phyloP scores from a whole-genome alignment of 148 eudicot species.

The Vaccinium vitisidaea region DNA sequence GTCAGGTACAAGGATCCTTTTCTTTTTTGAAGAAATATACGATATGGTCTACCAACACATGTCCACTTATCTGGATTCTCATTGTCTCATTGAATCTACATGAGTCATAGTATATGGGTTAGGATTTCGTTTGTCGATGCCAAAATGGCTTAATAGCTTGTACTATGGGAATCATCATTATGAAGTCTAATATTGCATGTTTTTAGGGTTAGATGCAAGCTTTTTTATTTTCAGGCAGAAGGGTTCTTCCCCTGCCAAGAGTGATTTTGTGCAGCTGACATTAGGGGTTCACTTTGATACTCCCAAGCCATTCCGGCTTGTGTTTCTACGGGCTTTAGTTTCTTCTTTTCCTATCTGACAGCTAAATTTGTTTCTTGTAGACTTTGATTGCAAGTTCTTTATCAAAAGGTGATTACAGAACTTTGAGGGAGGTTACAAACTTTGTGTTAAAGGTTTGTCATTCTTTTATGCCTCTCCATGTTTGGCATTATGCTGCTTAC shows the following conservation, averaged over 20 bases:
- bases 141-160: background rate
- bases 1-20: constrained; percentile 54
- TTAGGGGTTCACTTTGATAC: background rate
- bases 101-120: constrained; percentile 7
- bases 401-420: constrained; percentile 63
- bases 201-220: background rate
- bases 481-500: background rate
- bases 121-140: background rate
- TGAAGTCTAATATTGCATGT: background rate
- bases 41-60: background rate
- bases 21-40: background rate
- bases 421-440: constrained; percentile 61
- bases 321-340: background rate
- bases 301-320: background rate
- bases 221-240: background rate
- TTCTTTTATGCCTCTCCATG: constrained; percentile 5
- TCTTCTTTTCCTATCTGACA: constrained; percentile 2
- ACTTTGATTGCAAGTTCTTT: constrained; percentile 75
- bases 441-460: constrained; percentile 66
- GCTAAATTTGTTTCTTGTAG: constrained; percentile 34
- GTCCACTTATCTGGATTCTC: background rate
- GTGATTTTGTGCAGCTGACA: background rate
- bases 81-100: background rate
- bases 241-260: background rate
- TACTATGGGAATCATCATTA: background rate